Evolutionary conservation across 176 grass and related monocot species (phyloP).

Genomic region (Leersia perrieri): DNA sequence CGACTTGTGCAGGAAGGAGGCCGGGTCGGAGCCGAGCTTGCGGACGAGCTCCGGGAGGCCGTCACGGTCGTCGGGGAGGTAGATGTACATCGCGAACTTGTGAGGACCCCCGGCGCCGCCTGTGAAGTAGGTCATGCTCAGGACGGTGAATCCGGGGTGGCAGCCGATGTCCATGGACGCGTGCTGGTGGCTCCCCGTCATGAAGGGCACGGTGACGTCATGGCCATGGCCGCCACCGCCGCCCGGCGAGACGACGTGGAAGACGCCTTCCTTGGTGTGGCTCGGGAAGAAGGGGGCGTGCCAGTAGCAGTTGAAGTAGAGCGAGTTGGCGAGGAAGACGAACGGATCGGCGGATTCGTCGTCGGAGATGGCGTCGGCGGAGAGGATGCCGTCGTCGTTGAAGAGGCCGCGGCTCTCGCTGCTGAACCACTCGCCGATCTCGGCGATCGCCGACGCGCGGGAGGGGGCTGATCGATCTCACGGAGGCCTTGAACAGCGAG

Average conservation of each 20-base stretch:
- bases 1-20: neutral
- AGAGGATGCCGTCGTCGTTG: neutral
- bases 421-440: constrained; percentile 20
- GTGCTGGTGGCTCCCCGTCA: neutral
- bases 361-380: neutral
- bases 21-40: neutral
- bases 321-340: constrained; percentile 21
- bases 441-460: neutral
- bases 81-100: constrained; percentile 38
- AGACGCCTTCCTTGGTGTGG: neutral
- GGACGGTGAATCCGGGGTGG: constrained; percentile 26
- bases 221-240: no score
- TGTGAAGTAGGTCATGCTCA: constrained; percentile 19
- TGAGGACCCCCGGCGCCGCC: no score
- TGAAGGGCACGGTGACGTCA: neutral
- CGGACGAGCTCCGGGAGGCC: neutral
- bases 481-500: neutral
- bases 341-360: neutral
- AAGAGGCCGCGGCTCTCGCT: neutral
- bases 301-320: constrained; percentile 11
- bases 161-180: neutral
- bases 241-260: constrained; percentile 27
- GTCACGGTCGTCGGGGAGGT: constrained; percentile 33
- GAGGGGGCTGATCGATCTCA: neutral
- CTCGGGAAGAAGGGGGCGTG: neutral